phyloP scores from a whole-genome alignment of 345 rosid genomes.

The Ceriops decandra region DNA sequence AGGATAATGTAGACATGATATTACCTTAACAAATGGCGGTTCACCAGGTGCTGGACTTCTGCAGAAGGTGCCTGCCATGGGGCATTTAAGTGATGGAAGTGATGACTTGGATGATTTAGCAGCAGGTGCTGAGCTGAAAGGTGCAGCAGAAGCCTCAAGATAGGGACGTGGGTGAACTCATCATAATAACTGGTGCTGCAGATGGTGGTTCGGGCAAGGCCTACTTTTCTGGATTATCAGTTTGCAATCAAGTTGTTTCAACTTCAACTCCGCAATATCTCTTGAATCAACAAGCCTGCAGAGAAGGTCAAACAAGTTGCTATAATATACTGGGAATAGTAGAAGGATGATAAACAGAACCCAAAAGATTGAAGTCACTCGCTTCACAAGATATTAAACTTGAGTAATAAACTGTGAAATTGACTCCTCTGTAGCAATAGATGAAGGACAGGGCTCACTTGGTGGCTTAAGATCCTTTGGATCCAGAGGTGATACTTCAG shows the following conservation, averaged over 20 bases:
- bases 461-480: conserved; percentile 35
- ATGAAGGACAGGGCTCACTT: conserved; percentile 38
- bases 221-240: conserved; percentile 74
- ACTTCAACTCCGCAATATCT: conserved; percentile 78
- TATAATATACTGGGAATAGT: background rate
- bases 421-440: conserved; percentile 55
- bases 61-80: conserved; percentile 93
- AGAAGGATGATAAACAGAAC: conserved; percentile 1
- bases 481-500: conserved; percentile 36
- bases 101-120: conserved; percentile 50
- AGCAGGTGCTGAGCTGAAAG: conserved; percentile 41
- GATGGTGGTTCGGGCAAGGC: conserved; percentile 64
- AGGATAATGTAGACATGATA: conserved; percentile 11
- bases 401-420: conserved; percentile 67
- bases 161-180: conserved; percentile 40
- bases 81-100: conserved; percentile 73
- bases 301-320: conserved; percentile 6
- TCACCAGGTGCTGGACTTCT: conserved; percentile 72
- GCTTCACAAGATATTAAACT: conserved; percentile 83
- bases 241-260: conserved; percentile 84
- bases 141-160: conserved; percentile 17
- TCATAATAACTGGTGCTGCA: conserved; percentile 49
- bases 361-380: conserved; percentile 19
- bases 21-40: conserved; percentile 77
- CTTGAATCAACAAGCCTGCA: conserved; percentile 87